Base-by-base conservation (phyloP, 208 protist genomes). In the Wallacemonas sp. region DNA sequence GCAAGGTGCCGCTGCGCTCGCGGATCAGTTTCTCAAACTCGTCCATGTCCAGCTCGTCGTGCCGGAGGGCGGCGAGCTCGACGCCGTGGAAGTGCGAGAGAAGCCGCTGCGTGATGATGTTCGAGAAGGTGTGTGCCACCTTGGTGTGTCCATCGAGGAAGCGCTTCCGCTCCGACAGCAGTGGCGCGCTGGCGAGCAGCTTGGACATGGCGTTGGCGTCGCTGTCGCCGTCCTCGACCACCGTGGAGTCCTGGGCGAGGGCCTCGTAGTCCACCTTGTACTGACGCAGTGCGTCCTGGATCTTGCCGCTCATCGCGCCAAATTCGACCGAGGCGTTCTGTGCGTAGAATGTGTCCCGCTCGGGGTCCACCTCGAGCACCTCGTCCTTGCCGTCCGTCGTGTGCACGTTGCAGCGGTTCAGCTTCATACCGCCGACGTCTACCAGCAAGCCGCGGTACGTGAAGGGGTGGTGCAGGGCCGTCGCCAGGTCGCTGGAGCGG, bases 71-170 rank as follows among this genome's bases (percentile, higher is more conserved):
- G 25, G 68, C 86, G 26, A 81, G 65, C 79, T 92, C 91, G 1
- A 97, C 87, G 31, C 91, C 91, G 73, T 93, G 81, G 71, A 94
- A 95, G 66, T 81, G 75, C 70, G 94, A 89, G 22, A 94, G 77
- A 39, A 89, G 75, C 10, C 77, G 72, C 25, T 75, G 42, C 29
- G 86, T 83, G 55, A 97, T 95, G 26, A 76, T 70, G 50, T 78
- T 75, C 2, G 91, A 77, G 41, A 97, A 76, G 45, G 68, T 78
- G 69, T 91, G 87, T 28, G 87, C 82, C 26, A 93, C 73, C 65
- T 89, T 92, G 22, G 85, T 93, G 76, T 97, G 91, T 4, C 87
- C 81, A 76, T 93, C 88, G 11, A 95, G 71, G 73, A 70, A 85
- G 22, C 89, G 82, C 77, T 97, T 94, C 57, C 80, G 72, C 79